Conservation (phyloP, 176 grass and related monocot species). For the Tillandsia fasciculata region DNA sequence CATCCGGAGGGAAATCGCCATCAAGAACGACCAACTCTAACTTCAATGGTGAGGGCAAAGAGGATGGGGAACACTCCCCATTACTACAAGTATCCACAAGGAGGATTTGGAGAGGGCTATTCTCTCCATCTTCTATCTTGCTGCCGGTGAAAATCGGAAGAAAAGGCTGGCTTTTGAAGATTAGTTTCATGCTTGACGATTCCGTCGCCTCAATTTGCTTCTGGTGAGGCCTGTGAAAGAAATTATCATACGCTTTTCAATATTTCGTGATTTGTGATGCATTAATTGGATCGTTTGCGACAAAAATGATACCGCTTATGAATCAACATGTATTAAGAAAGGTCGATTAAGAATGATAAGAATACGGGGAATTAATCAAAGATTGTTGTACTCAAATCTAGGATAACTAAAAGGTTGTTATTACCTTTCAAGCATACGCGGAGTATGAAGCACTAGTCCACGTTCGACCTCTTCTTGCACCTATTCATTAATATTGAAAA, state of each 20-base stretch:
- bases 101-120: conserved; percentile 40
- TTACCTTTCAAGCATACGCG: conserved; percentile 41
- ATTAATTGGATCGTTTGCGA: too few relatives aligned
- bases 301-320: too few relatives aligned
- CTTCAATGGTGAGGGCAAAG: conserved; percentile 28
- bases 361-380: too few relatives aligned
- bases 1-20: conserved; percentile 46
- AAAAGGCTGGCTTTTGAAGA: conserved; percentile 28
- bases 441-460: conserved; percentile 29
- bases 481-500: conserved; percentile 24
- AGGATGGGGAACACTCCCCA: not conserved
- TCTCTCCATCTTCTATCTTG: conserved; percentile 45
- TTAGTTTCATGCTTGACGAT: conserved; percentile 31
- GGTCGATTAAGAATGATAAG: too few relatives aligned
- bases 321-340: too few relatives aligned
- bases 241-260: not conserved
- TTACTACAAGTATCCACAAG: conserved; percentile 23
- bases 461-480: conserved; percentile 78
- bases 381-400: not conserved
- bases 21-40: conserved; percentile 61
- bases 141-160: conserved; percentile 71
- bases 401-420: not conserved
- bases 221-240: conserved; percentile 18
- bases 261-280: too few relatives aligned
- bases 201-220: conserved; percentile 6